Percentiles rank a stretch among this genome's conserved stretches.
phyloP scores from a whole-genome alignment of 257 asterid genomes.

The Lithospermum erythrorhizon region DNA sequence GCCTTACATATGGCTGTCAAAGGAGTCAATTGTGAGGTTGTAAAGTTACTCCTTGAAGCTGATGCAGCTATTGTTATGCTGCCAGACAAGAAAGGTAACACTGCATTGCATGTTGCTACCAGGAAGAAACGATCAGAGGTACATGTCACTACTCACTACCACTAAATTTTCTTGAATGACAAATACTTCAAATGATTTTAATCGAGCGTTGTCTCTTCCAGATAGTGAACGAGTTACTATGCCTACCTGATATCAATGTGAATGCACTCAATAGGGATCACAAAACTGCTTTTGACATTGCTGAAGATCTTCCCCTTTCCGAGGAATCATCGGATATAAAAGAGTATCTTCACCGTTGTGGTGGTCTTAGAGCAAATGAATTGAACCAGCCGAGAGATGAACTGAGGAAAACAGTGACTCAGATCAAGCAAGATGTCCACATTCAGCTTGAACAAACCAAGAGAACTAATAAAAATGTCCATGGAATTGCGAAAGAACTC shows the following conservation, averaged over 20 bases:
- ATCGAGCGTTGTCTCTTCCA: slow-evolving; percentile 11
- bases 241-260: slow-evolving; percentile 41
- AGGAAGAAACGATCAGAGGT: slow-evolving; percentile 49
- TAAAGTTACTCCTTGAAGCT: slow-evolving; percentile 35
- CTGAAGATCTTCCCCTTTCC: slow-evolving; percentile 40
- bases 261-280: slow-evolving; percentile 50
- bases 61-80: slow-evolving; percentile 53
- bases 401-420: slow-evolving; percentile 41
- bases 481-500: slow-evolving; percentile 48
- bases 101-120: slow-evolving; percentile 41
- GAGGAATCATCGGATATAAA: slow-evolving; percentile 40
- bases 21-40: slow-evolving; percentile 42
- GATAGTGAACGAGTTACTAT: slow-evolving; percentile 41
- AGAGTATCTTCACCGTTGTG: slow-evolving; percentile 33
- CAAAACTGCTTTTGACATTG: slow-evolving; percentile 52
- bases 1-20: slow-evolving; percentile 54
- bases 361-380: slow-evolving; percentile 46
- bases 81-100: slow-evolving; percentile 37
- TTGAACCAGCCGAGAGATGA: slow-evolving; percentile 54
- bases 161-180: background rate
- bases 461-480: slow-evolving; percentile 40
- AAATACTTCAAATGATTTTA: background rate
- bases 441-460: slow-evolving; percentile 45
- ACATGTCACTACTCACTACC: no score
- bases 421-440: slow-evolving; percentile 47